Evolutionary conservation across 164 flowering plant species (phyloP), one percentile per base, ranked within the genome.

Genomic region (Stephania japonica): DNA sequence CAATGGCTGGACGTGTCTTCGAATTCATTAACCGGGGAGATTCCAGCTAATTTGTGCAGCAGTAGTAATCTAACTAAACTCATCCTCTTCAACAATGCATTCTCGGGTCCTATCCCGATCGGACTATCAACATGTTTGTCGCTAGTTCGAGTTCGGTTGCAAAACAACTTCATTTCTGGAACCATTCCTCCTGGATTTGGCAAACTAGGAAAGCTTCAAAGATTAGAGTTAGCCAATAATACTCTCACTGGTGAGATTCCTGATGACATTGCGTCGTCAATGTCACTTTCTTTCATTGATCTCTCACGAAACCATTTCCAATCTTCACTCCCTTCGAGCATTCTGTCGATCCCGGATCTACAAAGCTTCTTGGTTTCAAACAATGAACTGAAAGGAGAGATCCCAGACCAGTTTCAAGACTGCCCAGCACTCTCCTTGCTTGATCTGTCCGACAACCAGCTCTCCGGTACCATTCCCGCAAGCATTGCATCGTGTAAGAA

Each of bases 1-100:
- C 89, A 85, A 76, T 93, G 97, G 98, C 71, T 96, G 71, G 99
- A 96, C 65, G 76, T 89, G 2, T 96, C 99, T 1, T 88, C 98
- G 25, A 96, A 96, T 78, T 84, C 88, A 0, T 80, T 96, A 70
- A 81, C 93, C 4, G 97, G 97, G 23, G 86, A 81, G 71, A 89
- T 96, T 66, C 99, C 99, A 0, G 47, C 80, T 14, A 76, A 82
- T 32, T 73, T 96, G 65, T 93, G 99, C 80, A 72, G 75, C 75
- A 72, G 71, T 27, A 91, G 94, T 66, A 89, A 86, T 75, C 93
- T 96, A 53, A 91, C 89, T 44, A 93, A 93, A 84, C 97, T 96
- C 79, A 92, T 93, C 27, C 87, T 96, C 42, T 96, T 93, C 90
- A 89, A 90, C 87, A 96, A 96, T 77, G 87, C 73, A 67, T 89